Percentiles rank a stretch among this genome's conserved stretches.
phyloP scores from a whole-genome alignment of 2,329 filamentous ascomycete species.

The Incumbomyces lentus region DNA sequence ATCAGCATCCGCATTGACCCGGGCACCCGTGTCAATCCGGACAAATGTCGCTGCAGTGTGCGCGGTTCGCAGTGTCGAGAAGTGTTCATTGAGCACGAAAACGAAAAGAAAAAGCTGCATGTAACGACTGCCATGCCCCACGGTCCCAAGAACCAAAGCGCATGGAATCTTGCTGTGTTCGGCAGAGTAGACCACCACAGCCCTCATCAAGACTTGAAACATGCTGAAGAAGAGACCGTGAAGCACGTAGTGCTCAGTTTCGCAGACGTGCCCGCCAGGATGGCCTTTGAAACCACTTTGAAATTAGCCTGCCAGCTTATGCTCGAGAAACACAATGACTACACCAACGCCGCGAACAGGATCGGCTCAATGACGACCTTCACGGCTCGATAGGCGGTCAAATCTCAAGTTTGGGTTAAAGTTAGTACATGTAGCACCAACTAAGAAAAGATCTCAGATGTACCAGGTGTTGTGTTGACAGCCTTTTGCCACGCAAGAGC shows the following conservation, averaged over 20 bases:
- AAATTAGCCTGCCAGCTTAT: background rate
- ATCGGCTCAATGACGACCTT: no score
- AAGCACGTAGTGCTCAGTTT: constrained; percentile 1
- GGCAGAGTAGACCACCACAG: background rate
- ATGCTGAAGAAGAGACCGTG: background rate
- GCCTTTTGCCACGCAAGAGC: no score
- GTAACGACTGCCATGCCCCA: background rate
- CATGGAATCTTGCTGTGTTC: constrained; percentile 8
- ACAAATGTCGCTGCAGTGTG: constrained; percentile 5
- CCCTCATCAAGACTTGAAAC: background rate
- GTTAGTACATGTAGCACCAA: no score
- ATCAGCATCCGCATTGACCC: constrained; percentile 1
- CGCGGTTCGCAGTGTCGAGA: background rate
- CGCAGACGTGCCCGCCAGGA: background rate
- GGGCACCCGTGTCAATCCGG: background rate
- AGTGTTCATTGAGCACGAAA: background rate
- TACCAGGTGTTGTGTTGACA: no score
- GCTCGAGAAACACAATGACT: no score
- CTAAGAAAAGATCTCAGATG: background rate
- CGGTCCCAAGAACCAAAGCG: background rate
- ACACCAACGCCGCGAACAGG: no score
- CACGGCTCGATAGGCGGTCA: no score
- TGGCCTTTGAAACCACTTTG: background rate
- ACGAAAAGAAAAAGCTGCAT: background rate
- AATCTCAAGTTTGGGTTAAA: no score